Evolutionary conservation across 1,139 yeast genomes (phyloP), one percentile per base, ranked within the genome.

Genomic region (Scheffersomyces stambukii): DNA sequence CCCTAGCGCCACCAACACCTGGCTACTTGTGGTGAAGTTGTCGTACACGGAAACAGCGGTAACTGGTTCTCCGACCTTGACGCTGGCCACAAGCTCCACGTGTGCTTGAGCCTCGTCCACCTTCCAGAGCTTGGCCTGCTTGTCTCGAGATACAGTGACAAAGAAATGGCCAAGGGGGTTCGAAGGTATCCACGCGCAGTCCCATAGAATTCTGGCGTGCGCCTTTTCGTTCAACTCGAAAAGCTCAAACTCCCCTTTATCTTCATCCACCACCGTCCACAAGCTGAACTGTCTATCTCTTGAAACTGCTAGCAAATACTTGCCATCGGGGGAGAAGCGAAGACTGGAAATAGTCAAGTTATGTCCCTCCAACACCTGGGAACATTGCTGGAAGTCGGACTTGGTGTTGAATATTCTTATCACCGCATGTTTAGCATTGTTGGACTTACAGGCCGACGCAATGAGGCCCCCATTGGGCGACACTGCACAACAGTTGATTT

Each of bases 171-270:
- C 54, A 12, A 42, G 36, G 5, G 43, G 36, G 8, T 46, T 58
- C 8, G 33, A 21, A 3, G 84, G 82, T 2, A 75, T 61, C 96
- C 96, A 91, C 19, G 83, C 73, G 50, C 94, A 81, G 57, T 91
- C 98, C 98, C 98, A 93, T 28, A 93, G 77, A 45, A 93, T 91
- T 56, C 97, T 76, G 6, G 81, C 58, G 48, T 93, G 98, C 1
- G 96, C 96, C 49, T 83, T 86, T 24, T 69, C 64, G 36, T 67
- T 64, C 33, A 64, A 45, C 27, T 73, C 73, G 6, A 69, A 56
- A 28, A 67, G 52, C 18, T 57, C 58, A 38, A 82, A 66, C 17
- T 49, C 45, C 3, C 63, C 64, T 8, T 55, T 48, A n/a, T 46
- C 49, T n/a, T 54, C 66, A 21, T 60, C 53, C 6, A 47, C 46